Percentiles rank a stretch among this genome's conserved stretches.
Evolutionary conservation across 306 rosid species (phyloP).

Genomic region (Sphenostylis stenocarpa): DNA sequence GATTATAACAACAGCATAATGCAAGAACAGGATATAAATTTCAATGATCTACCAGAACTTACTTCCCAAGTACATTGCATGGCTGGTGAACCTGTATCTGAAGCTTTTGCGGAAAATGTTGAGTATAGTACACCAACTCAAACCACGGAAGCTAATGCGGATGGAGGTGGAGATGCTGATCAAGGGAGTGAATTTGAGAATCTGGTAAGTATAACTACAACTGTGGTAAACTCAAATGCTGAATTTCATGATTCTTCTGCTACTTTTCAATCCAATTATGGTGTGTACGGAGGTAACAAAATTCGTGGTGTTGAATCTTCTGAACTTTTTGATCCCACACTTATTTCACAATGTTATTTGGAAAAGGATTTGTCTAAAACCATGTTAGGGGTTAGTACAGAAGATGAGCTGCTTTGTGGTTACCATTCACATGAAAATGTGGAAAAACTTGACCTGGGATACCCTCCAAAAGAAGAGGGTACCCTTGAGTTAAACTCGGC

Average conservation of each 20-base stretch:
- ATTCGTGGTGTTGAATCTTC: slow-evolving; percentile 28
- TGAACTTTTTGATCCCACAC: slow-evolving; percentile 9
- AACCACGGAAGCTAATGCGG: slow-evolving; percentile 29
- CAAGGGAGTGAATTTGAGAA: slow-evolving; percentile 31
- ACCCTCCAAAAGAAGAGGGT: slow-evolving; percentile 13
- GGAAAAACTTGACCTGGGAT: slow-evolving; percentile 20
- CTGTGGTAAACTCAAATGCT: slow-evolving; percentile 13
- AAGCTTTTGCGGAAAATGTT: slow-evolving; percentile 25
- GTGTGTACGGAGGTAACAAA: slow-evolving; percentile 31
- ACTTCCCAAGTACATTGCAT: background rate
- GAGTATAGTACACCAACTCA: slow-evolving; percentile 26
- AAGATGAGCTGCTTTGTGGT: slow-evolving; percentile 27
- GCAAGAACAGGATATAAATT: background rate
- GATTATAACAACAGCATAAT: background rate
- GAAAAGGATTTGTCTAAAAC: slow-evolving; percentile 31
- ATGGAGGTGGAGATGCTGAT: background rate
- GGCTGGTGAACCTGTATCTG: slow-evolving; percentile 9
- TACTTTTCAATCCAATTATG: slow-evolving; percentile 29
- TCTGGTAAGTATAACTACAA: slow-evolving; percentile 15
- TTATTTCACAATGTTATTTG: slow-evolving; percentile 27
- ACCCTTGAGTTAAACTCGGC: slow-evolving; percentile 8
- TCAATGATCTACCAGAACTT: slow-evolving; percentile 10
- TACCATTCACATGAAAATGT: slow-evolving; percentile 4
- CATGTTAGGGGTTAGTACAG: slow-evolving; percentile 13
- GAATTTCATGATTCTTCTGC: slow-evolving; percentile 22